Conservation (phyloP, 352 stramenopile species). For the Pelagophyceae sp. region DNA sequence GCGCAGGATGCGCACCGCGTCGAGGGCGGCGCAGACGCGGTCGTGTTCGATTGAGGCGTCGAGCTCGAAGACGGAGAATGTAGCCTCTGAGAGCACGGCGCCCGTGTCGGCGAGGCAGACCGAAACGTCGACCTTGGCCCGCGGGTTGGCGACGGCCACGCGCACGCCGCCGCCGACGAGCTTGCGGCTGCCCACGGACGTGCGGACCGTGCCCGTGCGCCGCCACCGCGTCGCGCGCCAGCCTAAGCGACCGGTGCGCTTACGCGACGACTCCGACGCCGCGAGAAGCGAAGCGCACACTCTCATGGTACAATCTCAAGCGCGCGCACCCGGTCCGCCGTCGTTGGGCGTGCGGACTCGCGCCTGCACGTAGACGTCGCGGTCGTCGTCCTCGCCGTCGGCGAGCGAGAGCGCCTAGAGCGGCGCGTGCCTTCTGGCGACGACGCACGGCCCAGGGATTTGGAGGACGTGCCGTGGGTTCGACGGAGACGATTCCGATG, state of each 20-base stretch:
- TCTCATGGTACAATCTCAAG: too few relatives aligned
- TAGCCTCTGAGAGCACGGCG: background rate
- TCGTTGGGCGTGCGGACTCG: background rate
- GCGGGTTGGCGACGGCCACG: conserved; percentile 1
- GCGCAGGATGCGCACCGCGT: too few relatives aligned
- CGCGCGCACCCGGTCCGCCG: too few relatives aligned
- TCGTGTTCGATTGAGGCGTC: background rate
- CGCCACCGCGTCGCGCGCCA: background rate
- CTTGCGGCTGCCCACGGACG: background rate
- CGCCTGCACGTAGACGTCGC: background rate
- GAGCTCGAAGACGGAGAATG: background rate
- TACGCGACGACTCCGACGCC: too few relatives aligned
- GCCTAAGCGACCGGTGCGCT: too few relatives aligned
- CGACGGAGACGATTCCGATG: too few relatives aligned
- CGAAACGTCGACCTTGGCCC: background rate
- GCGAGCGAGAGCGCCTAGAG: too few relatives aligned
- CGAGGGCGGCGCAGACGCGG: background rate
- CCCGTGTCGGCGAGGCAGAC: background rate
- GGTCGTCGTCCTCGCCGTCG: background rate
- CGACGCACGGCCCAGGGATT: too few relatives aligned
- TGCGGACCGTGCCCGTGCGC: background rate
- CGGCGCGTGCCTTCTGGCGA: too few relatives aligned
- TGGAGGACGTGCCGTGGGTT: too few relatives aligned
- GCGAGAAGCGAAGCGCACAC: too few relatives aligned
- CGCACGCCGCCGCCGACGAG: background rate